Conservation (phyloP, 192 early-diverging fungal genomes). For the Backusella macrospora region DNA sequence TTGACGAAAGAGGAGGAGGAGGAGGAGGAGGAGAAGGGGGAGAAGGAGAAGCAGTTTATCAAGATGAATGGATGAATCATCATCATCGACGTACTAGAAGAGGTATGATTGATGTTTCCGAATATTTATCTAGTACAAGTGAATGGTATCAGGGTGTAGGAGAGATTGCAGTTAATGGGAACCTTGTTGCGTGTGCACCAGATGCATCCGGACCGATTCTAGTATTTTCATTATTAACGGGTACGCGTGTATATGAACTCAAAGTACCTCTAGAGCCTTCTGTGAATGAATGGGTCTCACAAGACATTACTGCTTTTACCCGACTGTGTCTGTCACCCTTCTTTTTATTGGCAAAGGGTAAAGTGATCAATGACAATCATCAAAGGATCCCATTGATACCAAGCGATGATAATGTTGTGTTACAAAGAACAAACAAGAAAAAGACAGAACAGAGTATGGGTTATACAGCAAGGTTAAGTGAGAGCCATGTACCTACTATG, state of each 20-base stretch:
- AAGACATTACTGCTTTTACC: neutral
- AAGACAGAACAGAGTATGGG: neutral
- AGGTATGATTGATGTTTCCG: slow-evolving; percentile 45
- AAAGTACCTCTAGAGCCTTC: slow-evolving; percentile 22
- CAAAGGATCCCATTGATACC: neutral
- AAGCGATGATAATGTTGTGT: neutral
- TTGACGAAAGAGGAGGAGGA: slow-evolving; percentile 16
- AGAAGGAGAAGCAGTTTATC: neutral
- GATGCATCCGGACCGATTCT: slow-evolving; percentile 48
- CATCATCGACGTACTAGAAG: slow-evolving; percentile 28
- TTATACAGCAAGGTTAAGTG: slow-evolving; percentile 21
- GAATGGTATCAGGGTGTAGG: slow-evolving; percentile 54
- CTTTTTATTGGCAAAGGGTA: slow-evolving; percentile 36
- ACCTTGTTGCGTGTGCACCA: slow-evolving; percentile 50
- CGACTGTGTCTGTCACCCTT: slow-evolving; percentile 31
- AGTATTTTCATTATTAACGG: slow-evolving; percentile 53
- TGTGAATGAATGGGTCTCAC: slow-evolving; percentile 15
- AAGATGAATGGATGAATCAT: slow-evolving; percentile 6
- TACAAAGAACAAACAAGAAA: neutral
- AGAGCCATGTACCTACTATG: neutral
- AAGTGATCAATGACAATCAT: slow-evolving; percentile 7
- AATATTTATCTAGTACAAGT: slow-evolving; percentile 32
- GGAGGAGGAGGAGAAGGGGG: too few species aligned
- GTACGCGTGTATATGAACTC: slow-evolving; percentile 54
- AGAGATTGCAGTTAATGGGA: slow-evolving; percentile 49